Conservation (phyloP, 108 stramenopile species). For the Cyclotella atomus region DNA sequence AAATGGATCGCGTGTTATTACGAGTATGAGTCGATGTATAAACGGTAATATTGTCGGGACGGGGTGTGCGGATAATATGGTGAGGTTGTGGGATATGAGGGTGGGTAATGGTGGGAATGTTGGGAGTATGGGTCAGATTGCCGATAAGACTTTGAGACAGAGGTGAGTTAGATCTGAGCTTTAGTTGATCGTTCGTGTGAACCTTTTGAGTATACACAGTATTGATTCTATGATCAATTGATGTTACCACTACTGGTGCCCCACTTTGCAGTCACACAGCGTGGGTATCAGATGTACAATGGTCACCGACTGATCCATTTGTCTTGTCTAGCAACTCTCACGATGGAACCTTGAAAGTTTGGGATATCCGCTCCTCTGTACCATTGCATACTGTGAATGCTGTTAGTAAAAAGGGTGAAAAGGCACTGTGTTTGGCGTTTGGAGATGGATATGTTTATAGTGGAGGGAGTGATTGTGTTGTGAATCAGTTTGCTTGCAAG, state of each 20-base stretch:
- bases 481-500: conserved; percentile 58
- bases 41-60: conserved; percentile 82
- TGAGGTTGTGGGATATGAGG: conserved; percentile 76
- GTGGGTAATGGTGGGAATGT: conserved; percentile 31
- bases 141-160: conserved; percentile 49
- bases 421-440: conserved; percentile 65
- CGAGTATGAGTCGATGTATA: conserved; percentile 72
- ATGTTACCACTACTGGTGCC: conserved; percentile 23
- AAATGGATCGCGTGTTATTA: conserved; percentile 81
- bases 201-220: too few species aligned
- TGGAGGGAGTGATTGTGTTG: conserved; percentile 79
- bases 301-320: conserved; percentile 80
- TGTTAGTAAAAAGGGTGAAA: conserved; percentile 71
- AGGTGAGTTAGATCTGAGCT: conserved; percentile 55
- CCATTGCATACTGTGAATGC: conserved; percentile 91
- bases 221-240: background rate
- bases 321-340: conserved; percentile 83
- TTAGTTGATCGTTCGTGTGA: too few species aligned
- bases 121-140: conserved; percentile 25
- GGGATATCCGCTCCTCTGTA: conserved; percentile 92
- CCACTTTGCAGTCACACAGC: conserved; percentile 83
- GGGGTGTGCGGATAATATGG: conserved; percentile 85
- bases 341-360: conserved; percentile 91
- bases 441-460: conserved; percentile 56
- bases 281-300: conserved; percentile 85